Percentiles rank a stretch among this genome's conserved stretches.
Evolutionary conservation across 2,329 filamentous ascomycete genomes (phyloP).

Genomic region (Neofusicoccum ribis): DNA sequence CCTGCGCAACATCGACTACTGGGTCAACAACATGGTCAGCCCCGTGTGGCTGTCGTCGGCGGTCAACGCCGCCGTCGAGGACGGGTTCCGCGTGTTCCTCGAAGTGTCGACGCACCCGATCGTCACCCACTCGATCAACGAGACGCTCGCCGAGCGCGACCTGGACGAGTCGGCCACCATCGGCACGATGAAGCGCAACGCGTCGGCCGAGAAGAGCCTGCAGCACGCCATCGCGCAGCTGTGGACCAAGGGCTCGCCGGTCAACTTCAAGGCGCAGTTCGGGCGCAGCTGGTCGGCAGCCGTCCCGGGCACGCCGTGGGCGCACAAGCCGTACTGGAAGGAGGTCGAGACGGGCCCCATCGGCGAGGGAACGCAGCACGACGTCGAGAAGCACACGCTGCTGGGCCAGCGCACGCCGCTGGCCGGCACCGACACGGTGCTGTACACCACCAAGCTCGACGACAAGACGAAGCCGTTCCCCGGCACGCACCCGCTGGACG

Average conservation of each 20-base stretch:
- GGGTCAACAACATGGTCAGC: conserved; percentile 43
- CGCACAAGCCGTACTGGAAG: conserved; percentile 25
- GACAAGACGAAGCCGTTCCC: conserved; percentile 45
- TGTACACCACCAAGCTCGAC: conserved; percentile 36
- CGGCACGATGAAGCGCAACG: conserved; percentile 34
- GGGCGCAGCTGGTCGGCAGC: conserved; percentile 19
- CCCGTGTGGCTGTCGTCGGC: conserved; percentile 41
- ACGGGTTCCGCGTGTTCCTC: conserved; percentile 42
- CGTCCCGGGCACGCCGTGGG: conserved; percentile 30
- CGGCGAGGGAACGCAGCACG: conserved; percentile 25
- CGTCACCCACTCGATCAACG: conserved; percentile 43
- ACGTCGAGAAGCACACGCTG: conserved; percentile 39
- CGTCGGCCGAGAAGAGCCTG: conserved; percentile 29
- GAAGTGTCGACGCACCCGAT: conserved; percentile 47
- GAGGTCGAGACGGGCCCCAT: conserved; percentile 20
- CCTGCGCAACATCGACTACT: conserved; percentile 36
- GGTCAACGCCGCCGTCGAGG: conserved; percentile 37
- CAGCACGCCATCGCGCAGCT: conserved; percentile 33
- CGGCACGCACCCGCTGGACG: conserved; percentile 41
- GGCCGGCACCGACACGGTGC: conserved; percentile 29
- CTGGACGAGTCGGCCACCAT: conserved; percentile 35
- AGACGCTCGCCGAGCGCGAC: conserved; percentile 37
- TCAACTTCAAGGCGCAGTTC: conserved; percentile 28
- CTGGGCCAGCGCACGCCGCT: conserved; percentile 34
- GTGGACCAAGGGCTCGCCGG: conserved; percentile 31